Evolutionary conservation across 2,329 filamentous ascomycete genomes (phyloP).

Genomic region (Beauveria scarabaeidicola): DNA sequence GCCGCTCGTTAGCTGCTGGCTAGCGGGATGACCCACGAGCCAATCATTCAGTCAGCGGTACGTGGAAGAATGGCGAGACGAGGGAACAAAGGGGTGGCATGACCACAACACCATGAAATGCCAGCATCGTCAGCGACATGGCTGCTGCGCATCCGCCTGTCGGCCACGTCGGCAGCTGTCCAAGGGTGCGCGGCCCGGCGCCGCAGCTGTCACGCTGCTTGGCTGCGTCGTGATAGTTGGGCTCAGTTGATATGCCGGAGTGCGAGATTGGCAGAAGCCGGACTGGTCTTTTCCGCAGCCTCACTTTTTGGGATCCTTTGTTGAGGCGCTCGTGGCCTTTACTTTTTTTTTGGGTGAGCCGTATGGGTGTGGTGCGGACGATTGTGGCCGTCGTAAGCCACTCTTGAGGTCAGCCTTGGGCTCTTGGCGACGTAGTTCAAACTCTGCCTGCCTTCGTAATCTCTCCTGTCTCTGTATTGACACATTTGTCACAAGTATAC

Average conservation of each 20-base stretch:
- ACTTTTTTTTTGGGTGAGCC: not conserved
- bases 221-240: slow-evolving; percentile 6
- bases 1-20: slow-evolving; percentile 9
- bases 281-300: not conserved
- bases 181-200: slow-evolving; percentile 1
- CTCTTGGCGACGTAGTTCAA: not conserved
- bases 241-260: not conserved
- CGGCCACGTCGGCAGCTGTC: slow-evolving; percentile 5
- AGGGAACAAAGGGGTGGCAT: not conserved
- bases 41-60: not conserved
- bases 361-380: not conserved
- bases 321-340: not conserved
- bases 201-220: slow-evolving; percentile 3
- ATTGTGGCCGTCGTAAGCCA: not conserved
- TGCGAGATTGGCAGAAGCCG: not conserved
- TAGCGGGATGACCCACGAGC: not conserved
- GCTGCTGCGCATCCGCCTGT: not conserved
- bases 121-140: not conserved
- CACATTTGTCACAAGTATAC: not conserved
- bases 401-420: not conserved
- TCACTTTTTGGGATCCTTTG: slow-evolving; percentile 2
- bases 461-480: not conserved
- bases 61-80: not conserved
- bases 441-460: not conserved
- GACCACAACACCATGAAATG: not conserved